Percentiles rank a stretch among this genome's conserved stretches.
Evolutionary conservation across 1,284 basidiomycete species (phyloP).

Genomic region (Trichosporon inkin): DNA sequence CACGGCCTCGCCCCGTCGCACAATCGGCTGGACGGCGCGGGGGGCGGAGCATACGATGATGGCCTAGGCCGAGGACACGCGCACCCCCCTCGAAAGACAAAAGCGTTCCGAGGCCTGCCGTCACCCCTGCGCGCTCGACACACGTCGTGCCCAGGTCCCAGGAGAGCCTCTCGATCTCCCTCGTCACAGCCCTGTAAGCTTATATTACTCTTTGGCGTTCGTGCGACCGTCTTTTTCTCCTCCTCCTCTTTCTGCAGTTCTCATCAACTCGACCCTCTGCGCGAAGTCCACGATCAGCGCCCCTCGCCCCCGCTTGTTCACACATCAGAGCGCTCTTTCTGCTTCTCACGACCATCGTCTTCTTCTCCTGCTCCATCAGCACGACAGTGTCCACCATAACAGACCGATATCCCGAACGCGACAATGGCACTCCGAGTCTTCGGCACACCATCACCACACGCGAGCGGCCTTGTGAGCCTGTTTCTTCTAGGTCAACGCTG

Average conservation of each 20-base stretch:
- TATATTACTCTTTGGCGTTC: background rate
- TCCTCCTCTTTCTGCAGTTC: background rate
- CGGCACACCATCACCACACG: slow-evolving; percentile 3
- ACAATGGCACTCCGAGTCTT: slow-evolving; percentile 5
- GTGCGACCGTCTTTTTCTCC: background rate
- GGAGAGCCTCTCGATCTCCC: too few species aligned
- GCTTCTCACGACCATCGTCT: background rate
- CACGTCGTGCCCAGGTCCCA: too few species aligned
- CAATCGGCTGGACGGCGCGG: too few species aligned
- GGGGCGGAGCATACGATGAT: too few species aligned
- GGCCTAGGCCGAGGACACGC: too few species aligned
- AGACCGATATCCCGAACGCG: background rate
- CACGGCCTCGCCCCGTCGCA: background rate
- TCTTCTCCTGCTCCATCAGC: background rate
- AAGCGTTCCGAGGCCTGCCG: too few species aligned
- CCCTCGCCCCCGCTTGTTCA: background rate
- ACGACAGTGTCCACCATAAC: background rate
- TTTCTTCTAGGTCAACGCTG: background rate
- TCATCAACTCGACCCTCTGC: background rate
- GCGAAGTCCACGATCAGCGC: too few species aligned
- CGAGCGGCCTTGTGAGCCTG: background rate
- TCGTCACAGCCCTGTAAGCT: background rate
- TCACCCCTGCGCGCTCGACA: too few species aligned
- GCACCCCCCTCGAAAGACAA: too few species aligned
- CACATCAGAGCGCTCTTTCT: background rate